A percentile compares a stretch with the other conserved stretches of the same genome.
phyloP scores from a whole-genome alignment of 768 basidiomycete species.

The Serendipita vermifera region DNA sequence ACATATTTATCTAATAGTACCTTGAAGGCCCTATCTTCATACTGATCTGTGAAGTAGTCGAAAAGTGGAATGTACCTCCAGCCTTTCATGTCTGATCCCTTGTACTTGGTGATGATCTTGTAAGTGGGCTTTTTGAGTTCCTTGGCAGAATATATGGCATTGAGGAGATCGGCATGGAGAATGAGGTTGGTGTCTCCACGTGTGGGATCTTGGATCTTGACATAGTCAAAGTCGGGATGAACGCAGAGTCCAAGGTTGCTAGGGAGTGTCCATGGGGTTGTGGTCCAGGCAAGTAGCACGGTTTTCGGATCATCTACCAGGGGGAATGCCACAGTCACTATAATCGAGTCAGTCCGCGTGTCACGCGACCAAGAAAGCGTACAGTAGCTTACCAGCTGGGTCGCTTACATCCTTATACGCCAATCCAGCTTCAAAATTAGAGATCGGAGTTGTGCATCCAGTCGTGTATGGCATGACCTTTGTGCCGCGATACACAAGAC shows the following conservation, averaged over 20 bases:
- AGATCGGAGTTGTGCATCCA: constrained; percentile 87
- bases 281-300: constrained; percentile 92
- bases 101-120: constrained; percentile 79
- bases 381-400: constrained; percentile 54
- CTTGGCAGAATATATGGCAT: constrained; percentile 64
- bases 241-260: constrained; percentile 93
- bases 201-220: constrained; percentile 91
- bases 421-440: constrained; percentile 92
- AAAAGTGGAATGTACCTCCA: constrained; percentile 94
- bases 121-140: constrained; percentile 94
- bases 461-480: constrained; percentile 98
- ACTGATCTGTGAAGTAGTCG: constrained; percentile 95
- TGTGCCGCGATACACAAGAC: constrained; percentile 82
- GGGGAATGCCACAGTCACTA: constrained; percentile 86
- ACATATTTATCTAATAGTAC: constrained; percentile 89
- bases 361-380: neutral
- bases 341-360: neutral
- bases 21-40: constrained; percentile 78
- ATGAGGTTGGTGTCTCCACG: constrained; percentile 82
- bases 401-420: constrained; percentile 89
- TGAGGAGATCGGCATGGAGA: constrained; percentile 74
- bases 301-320: constrained; percentile 88
- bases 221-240: constrained; percentile 87
- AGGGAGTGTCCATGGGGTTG: constrained; percentile 96
- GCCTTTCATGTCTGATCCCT: constrained; percentile 86